A percentile compares a stretch with the other conserved stretches of the same genome.
These are phyloP conservation scores for Circinella umbellata DNA, from an alignment of 371 early-diverging fungal genomes.

Conservation along the genomic window DNA sequence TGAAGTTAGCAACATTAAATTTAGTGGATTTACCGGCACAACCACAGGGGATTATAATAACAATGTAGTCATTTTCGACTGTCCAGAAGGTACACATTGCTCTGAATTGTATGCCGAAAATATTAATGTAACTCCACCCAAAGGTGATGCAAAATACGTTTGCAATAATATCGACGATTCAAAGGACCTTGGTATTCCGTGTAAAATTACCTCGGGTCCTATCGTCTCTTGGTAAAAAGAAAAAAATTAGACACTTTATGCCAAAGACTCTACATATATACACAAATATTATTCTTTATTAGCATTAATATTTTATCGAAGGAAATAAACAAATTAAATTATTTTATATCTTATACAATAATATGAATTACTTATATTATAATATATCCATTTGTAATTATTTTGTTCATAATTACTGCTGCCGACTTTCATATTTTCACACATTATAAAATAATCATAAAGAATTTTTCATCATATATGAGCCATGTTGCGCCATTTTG, in stretches of 20 bases:
- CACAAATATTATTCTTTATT: no score
- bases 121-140: slow-evolving; percentile 11
- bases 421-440: no score
- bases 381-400: no score
- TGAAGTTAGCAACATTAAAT: slow-evolving; percentile 14
- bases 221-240: slow-evolving; percentile 6
- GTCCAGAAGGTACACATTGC: slow-evolving; percentile 14
- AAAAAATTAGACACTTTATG: neutral
- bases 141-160: slow-evolving; percentile 10
- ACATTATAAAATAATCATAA: no score
- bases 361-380: no score
- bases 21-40: slow-evolving; percentile 14
- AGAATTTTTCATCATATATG: neutral
- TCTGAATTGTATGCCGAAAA: slow-evolving; percentile 5
- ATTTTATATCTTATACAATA: no score
- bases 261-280: no score
- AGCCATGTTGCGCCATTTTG: neutral
- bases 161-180: slow-evolving; percentile 19
- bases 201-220: slow-evolving; percentile 8
- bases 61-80: slow-evolving; percentile 16
- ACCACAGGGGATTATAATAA: slow-evolving; percentile 12
- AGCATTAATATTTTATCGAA: no score
- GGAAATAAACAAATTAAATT: no score
- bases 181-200: slow-evolving; percentile 5
- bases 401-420: no score